A percentile compares a stretch with the other conserved stretches of the same genome.
Conservation (phyloP, 345 rosid species). For the Erucastrum elatum region DNA sequence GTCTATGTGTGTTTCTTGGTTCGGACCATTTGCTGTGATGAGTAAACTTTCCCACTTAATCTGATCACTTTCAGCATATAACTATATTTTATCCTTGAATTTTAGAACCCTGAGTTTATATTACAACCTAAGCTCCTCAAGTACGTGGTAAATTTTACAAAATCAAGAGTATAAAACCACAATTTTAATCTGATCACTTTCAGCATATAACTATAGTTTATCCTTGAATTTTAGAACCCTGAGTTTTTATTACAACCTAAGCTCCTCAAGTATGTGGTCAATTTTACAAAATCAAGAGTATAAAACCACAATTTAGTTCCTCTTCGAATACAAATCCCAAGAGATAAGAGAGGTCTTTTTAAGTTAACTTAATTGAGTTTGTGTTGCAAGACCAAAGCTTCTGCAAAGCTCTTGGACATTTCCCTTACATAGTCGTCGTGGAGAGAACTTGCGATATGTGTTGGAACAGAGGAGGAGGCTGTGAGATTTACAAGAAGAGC, state of each 20-base stretch:
- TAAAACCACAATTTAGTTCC: background rate
- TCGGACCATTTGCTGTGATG: constrained; percentile 20
- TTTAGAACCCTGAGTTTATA: constrained; percentile 13
- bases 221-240: background rate
- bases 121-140: constrained; percentile 27
- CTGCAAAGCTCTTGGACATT: constrained; percentile 61
- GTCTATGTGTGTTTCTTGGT: constrained; percentile 14
- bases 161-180: background rate
- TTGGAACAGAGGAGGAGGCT: constrained; percentile 16
- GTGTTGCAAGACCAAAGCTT: constrained; percentile 48
- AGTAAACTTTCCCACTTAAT: constrained; percentile 3
- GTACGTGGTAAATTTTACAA: constrained; percentile 15
- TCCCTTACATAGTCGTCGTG: constrained; percentile 45
- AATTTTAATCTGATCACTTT: background rate
- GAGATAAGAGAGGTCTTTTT: background rate
- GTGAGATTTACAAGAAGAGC: constrained; percentile 26
- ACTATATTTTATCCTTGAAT: background rate
- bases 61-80: background rate
- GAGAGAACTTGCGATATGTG: constrained; percentile 34
- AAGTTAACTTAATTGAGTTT: background rate
- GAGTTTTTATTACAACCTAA: constrained; percentile 31
- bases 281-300: constrained; percentile 12
- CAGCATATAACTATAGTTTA: background rate
- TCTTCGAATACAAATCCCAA: background rate
- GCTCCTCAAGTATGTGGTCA: constrained; percentile 13